Evolutionary conservation across 345 rosid species (phyloP).

Genomic region (Acer campestre): DNA sequence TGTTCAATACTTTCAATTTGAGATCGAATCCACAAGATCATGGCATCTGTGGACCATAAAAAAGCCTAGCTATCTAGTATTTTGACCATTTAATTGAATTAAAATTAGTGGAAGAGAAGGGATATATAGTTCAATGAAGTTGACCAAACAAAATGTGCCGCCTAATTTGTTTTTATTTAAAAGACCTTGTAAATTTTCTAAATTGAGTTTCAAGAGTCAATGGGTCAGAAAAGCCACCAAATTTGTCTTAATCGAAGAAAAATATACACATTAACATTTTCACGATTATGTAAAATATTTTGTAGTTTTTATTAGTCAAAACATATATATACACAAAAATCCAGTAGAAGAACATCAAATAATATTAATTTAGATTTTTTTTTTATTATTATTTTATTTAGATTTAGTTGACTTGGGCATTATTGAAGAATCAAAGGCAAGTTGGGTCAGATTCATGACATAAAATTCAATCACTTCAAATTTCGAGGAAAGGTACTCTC

Average conservation of each 20-base stretch:
- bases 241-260: neutral
- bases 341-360: neutral
- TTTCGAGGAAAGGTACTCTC: neutral
- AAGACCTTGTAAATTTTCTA: neutral
- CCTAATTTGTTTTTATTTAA: conserved; percentile 2
- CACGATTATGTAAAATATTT: neutral
- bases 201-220: neutral
- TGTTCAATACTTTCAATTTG: neutral
- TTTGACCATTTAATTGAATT: too few relatives aligned
- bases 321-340: neutral
- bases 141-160: conserved; percentile 9
- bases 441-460: conserved; percentile 15
- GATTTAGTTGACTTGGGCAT: conserved; percentile 9
- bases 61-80: neutral
- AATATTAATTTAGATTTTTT: neutral
- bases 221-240: neutral
- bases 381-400: too few relatives aligned
- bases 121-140: neutral
- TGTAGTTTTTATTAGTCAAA: neutral
- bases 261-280: neutral
- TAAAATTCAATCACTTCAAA: neutral
- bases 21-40: neutral
- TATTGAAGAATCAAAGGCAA: conserved; percentile 9
- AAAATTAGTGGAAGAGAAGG: neutral
- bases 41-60: conserved; percentile 4